Evolutionary conservation across 805 yeast genomes (phyloP), one percentile per base, ranked within the genome.

Genomic region (Nakazawaea laoshanensis): DNA sequence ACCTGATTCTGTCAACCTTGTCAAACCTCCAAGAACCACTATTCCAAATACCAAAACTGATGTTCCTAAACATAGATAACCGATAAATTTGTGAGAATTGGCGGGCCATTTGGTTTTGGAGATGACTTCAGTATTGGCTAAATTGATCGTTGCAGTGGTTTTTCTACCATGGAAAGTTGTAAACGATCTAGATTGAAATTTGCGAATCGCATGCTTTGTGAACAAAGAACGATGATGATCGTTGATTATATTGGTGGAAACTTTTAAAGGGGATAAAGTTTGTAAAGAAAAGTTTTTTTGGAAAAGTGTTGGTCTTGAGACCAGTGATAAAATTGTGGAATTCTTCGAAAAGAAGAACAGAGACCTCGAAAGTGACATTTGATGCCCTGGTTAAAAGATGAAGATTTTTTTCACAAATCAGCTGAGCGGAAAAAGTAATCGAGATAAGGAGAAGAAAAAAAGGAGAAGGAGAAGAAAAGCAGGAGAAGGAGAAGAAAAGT

Each of bases 1-100:
- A 0, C 98, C 99, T 0, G 95, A 84, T 51, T 92, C 99, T 0
- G 98, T 92, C 28, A 92, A 66, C 48, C 99, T 71, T 1, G 98
- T 92, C 29, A 92, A 65, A 1, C 99, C 99, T 29, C 98, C 99
- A 4, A 92, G 65, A n/a, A 92, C 77, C 11, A 92, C 97, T 40
- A 92, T 92, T 22, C 94, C 96, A 55, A 92, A 92, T 1, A 92
- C 95, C 11, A 92, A 61, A 1, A 82, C 80, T 2, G 96, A 82
- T 1, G 94, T 78, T 16, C 92, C 89, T 5, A 88, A 59, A 35
- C 94, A 68, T 85, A 97, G 81, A 51, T 81, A 84, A 1, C 94
- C 96, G 3, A 86, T 89, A 20, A 57, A 49, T 35, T 69, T 74
- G 27, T 75, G 63, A 1, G 80, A 63, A 44, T 64, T 63, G 8